Evolutionary conservation across 768 basidiomycete genomes (phyloP).

Genomic region (Amylocystis lapponica): DNA sequence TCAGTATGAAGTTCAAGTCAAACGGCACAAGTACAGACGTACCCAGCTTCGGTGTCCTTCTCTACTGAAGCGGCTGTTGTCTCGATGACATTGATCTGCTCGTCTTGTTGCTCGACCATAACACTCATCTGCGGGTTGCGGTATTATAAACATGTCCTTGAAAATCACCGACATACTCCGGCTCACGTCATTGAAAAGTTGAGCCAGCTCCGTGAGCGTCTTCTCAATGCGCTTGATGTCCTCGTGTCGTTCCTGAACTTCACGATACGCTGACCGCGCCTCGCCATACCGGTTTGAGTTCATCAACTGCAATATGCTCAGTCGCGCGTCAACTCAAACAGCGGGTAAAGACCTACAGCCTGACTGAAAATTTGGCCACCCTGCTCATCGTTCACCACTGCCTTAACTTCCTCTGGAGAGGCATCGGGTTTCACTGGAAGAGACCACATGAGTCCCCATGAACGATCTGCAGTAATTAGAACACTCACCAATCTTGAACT

Average conservation of each 20-base stretch:
- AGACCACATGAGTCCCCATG: neutral
- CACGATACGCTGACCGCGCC: constrained; percentile 85
- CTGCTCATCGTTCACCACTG: constrained; percentile 59
- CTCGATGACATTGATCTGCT: constrained; percentile 79
- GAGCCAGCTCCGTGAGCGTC: constrained; percentile 88
- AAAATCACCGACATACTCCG: neutral
- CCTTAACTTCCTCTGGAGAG: constrained; percentile 69
- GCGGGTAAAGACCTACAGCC: constrained; percentile 39
- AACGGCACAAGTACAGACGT: constrained; percentile 26
- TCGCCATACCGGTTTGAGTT: constrained; percentile 88
- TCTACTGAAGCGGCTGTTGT: constrained; percentile 67
- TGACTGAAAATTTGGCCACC: constrained; percentile 75
- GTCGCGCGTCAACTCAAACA: neutral
- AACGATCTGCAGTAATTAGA: neutral
- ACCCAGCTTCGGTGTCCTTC: constrained; percentile 86
- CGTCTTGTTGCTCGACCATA: constrained; percentile 92
- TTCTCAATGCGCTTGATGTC: constrained; percentile 94
- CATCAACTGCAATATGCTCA: constrained; percentile 53
- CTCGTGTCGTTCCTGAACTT: constrained; percentile 96
- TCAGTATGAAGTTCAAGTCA: neutral
- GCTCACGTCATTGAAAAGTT: constrained; percentile 90
- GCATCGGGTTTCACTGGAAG: constrained; percentile 79
- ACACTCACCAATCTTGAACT: constrained; percentile 66
- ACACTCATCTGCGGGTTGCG: constrained; percentile 71
- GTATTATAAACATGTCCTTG: neutral